Base-by-base conservation (phyloP, 2,329 filamentous ascomycete genomes). In the Alternaria gaisen region DNA sequence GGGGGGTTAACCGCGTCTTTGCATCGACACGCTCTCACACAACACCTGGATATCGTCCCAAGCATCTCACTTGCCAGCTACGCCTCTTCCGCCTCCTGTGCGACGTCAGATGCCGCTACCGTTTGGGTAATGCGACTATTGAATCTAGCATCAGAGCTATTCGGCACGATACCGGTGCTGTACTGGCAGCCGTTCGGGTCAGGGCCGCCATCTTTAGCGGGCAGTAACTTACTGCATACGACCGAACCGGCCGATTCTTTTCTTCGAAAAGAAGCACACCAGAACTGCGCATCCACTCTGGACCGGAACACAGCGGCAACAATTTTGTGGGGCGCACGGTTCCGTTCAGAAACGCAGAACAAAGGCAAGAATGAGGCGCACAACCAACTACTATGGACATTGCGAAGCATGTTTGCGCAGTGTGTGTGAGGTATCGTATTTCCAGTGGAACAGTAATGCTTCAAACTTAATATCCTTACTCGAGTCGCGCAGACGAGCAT, bases 61-160 rank as follows among this genome's bases (percentile, higher is more conserved):
- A 7, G 38, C 52, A 44, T 20, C 47, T 44, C 53, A 42, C 54
- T 46, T 32, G 34, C 40, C 34, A 53, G 34, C 38, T 32, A 43
- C 56, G 50, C 56, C 41, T 38, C 41, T 53, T 34, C 42, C 18
- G 42, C 32, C 53, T 48, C 26, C 36, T 59, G 40, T 55, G 52
- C 56, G 8, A 28, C 51, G 51, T 53, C 54, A 48, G 52, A 53
- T 51, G 28, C 51, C 38, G 32, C 52, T 58, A 42, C 34, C 22
- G 34, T 28, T 44, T 34, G 36, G 18, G 16, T 40, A 30, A 32
- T 12, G 26, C 14, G 11, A 43, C 48, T 42, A 28, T 40, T 24
- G 20, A 22, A 43, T 34, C 55, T 44, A 58, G 47, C 34, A 52
- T 26, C 36, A 38, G 36, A 38, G 50, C 50, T 38, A 28, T 41